Evolutionary conservation across 139 green algal genomes (phyloP).

Genomic region (Chlamydomonas asymmetrica): DNA sequence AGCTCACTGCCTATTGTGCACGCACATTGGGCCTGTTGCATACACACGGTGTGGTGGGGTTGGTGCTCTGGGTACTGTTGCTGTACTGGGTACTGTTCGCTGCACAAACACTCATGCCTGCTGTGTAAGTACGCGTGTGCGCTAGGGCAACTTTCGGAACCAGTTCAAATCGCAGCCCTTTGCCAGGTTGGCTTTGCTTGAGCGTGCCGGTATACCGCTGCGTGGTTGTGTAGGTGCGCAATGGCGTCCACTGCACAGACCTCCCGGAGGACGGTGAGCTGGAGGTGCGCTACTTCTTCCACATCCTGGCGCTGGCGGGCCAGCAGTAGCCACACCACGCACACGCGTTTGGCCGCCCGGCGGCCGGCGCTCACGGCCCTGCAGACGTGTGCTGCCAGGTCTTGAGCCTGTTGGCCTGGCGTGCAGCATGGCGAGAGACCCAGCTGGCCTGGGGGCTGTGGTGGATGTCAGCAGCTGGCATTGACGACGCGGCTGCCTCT

Average conservation of each 20-base stretch:
- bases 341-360: no score
- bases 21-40: no score
- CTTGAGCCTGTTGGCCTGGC: background rate
- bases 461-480: background rate
- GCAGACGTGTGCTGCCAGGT: background rate
- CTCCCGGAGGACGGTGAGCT: conserved; percentile 74
- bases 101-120: no score
- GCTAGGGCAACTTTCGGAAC: no score
- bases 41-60: no score
- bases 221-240: conserved; percentile 52
- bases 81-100: no score
- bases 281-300: conserved; percentile 55
- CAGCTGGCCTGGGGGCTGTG: background rate
- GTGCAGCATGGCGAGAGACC: background rate
- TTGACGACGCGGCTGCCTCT: background rate
- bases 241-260: conserved; percentile 86
- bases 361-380: background rate
- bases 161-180: no score
- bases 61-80: no score
- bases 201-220: background rate
- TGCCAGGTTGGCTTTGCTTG: no score
- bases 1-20: no score
- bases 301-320: conserved; percentile 10
- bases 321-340: no score
- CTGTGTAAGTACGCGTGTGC: no score